phyloP scores from a whole-genome alignment of 441 rosid species.

The Hura crepitans region DNA sequence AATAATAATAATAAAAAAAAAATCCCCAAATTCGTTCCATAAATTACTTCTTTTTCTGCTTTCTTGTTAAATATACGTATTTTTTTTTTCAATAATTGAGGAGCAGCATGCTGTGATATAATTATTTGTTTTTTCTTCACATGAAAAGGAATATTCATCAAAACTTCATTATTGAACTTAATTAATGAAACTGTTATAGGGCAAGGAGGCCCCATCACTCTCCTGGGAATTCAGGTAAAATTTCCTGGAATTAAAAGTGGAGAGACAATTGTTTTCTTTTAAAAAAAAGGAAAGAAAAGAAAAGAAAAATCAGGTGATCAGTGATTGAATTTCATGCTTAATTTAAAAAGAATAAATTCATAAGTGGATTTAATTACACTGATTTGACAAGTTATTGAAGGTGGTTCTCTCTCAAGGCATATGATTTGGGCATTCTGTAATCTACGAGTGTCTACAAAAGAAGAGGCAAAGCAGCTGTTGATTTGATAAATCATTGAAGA shows the following conservation, averaged over 20 bases:
- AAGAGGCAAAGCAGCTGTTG: constrained; percentile 17
- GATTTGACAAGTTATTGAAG: not conserved
- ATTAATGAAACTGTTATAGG: not conserved
- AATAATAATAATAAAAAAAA: not conserved
- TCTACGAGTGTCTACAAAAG: constrained; percentile 24
- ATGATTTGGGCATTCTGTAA: constrained; percentile 12
- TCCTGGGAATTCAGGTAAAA: not conserved
- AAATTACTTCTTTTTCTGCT: not conserved
- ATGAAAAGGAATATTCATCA: not conserved
- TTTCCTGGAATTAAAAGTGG: not conserved
- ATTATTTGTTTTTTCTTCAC: too few relatives aligned
- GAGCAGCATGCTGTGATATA: too few relatives aligned
- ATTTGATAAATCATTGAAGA: constrained; percentile 18
- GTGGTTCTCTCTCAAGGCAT: constrained; percentile 1
- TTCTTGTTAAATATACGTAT: not conserved
- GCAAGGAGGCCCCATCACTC: not conserved
- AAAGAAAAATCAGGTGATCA: not conserved
- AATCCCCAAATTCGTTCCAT: not conserved
- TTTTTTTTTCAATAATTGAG: not conserved
- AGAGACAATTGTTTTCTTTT: too few relatives aligned
- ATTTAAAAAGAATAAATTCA: not conserved
- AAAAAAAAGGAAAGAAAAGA: too few relatives aligned
- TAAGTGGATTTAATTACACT: not conserved
- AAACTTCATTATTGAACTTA: not conserved
- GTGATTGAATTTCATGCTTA: not conserved